These are phyloP conservation scores for Phytophthora macrochlamydospora DNA, from an alignment of 352 stramenopile species.

Conservation along the genomic window DNA sequence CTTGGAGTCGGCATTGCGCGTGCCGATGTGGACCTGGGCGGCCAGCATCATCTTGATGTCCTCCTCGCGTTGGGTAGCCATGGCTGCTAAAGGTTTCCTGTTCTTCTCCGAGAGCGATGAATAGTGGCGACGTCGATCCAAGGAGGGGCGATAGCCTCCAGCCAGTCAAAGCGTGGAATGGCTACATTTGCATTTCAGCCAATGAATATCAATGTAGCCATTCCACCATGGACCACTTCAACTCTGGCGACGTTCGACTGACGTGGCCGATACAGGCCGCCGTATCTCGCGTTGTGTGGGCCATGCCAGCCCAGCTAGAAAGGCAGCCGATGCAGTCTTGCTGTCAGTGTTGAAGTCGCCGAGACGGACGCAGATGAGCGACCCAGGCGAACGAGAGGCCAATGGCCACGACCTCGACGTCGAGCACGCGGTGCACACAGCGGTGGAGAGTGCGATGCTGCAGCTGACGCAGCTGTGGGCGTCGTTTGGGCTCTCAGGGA, in stretches of 20 bases:
- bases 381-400: neutral
- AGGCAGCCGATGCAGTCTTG: neutral
- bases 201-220: too few species aligned
- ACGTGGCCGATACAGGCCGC: neutral
- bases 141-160: slow-evolving; percentile 23
- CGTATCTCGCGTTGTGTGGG: neutral
- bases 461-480: slow-evolving; percentile 41
- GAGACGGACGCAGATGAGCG: neutral
- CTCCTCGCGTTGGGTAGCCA: slow-evolving; percentile 95
- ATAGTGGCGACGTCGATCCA: slow-evolving; percentile 22
- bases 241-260: neutral
- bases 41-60: slow-evolving; percentile 99
- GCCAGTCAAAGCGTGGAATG: slow-evolving; percentile 10
- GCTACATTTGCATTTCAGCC: neutral
- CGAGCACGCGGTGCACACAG: slow-evolving; percentile 1
- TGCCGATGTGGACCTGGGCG: slow-evolving; percentile 99
- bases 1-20: slow-evolving; percentile 98
- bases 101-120: slow-evolving; percentile 56
- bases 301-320: neutral
- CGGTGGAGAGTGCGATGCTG: slow-evolving; percentile 12
- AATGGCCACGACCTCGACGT: slow-evolving; percentile 7
- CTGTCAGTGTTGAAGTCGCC: neutral
- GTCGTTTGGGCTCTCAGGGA: slow-evolving; percentile 31
- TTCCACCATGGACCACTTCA: neutral
- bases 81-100: slow-evolving; percentile 66